Evolutionary conservation across 2,329 filamentous ascomycete species (phyloP).

Genomic region (Fusarium sp.): DNA sequence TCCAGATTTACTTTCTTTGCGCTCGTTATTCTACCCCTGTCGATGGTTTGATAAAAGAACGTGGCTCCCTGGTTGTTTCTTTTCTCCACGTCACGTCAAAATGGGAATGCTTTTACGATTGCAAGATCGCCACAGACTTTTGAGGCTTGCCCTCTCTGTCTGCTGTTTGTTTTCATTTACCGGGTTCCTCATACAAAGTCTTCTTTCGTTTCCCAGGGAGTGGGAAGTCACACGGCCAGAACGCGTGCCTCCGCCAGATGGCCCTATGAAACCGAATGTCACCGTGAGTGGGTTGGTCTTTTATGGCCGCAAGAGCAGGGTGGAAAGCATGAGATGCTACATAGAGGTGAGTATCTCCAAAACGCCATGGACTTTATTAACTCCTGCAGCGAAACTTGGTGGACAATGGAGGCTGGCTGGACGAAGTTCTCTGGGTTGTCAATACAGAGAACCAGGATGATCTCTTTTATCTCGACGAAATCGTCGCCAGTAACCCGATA

Average conservation of each 20-base stretch:
- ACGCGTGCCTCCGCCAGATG: background rate
- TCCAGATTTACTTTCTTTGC: background rate
- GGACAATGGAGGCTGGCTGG: slow-evolving; percentile 34
- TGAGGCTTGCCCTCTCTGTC: background rate
- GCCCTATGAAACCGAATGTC: slow-evolving; percentile 20
- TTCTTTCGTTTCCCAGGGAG: background rate
- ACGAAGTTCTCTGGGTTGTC: slow-evolving; percentile 33
- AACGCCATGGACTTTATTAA: background rate
- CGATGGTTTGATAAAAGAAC: background rate
- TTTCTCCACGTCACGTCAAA: background rate
- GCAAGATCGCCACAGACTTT: background rate
- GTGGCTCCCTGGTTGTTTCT: background rate
- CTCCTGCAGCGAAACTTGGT: slow-evolving; percentile 22
- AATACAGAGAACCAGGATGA: slow-evolving; percentile 20
- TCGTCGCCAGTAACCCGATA: slow-evolving; percentile 23
- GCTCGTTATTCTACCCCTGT: background rate
- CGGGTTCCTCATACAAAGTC: background rate
- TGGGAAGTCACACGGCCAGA: background rate
- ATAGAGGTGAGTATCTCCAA: slow-evolving; percentile 10
- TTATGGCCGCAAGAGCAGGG: slow-evolving; percentile 29
- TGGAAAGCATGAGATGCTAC: slow-evolving; percentile 30
- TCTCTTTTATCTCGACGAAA: slow-evolving; percentile 28
- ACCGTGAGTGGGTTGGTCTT: slow-evolving; percentile 32
- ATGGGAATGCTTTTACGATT: background rate
- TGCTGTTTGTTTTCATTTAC: background rate